A percentile compares a stretch with the other conserved stretches of the same genome.
These are phyloP conservation scores for Boletus eberwhitei DNA, from an alignment of 768 basidiomycete genomes.

Conservation along the genomic window DNA sequence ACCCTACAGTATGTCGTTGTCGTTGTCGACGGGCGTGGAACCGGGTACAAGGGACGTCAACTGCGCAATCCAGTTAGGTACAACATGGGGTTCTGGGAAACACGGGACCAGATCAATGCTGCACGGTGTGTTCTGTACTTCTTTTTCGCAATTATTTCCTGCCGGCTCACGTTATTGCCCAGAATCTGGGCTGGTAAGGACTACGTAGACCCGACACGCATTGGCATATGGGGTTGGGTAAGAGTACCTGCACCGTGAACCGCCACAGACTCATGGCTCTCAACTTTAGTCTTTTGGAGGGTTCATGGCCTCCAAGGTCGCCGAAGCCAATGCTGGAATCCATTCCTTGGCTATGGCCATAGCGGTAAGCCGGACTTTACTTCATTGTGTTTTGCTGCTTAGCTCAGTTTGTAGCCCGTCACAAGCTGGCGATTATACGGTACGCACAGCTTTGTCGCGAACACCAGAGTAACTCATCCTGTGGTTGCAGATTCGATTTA, in stretches of 20 bases:
- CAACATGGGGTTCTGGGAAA: conserved; percentile 87
- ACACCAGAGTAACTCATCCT: not conserved
- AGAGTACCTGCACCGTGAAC: conserved; percentile 27
- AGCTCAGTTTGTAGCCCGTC: conserved; percentile 56
- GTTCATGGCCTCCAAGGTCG: conserved; percentile 91
- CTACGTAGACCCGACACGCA: conserved; percentile 84
- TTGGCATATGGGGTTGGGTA: conserved; percentile 99
- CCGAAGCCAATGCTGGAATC: conserved; percentile 85
- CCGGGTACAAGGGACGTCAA: conserved; percentile 83
- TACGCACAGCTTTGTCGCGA: conserved; percentile 29
- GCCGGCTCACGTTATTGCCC: not conserved
- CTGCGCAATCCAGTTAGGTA: conserved; percentile 86
- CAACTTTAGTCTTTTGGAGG: conserved; percentile 82
- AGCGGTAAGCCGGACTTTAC: conserved; percentile 53
- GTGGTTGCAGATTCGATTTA: conserved; percentile 77
- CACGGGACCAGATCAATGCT: conserved; percentile 83
- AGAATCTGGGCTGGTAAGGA: conserved; percentile 82
- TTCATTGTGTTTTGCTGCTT: conserved; percentile 2
- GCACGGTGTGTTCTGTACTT: conserved; percentile 54
- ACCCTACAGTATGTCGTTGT: conserved; percentile 83
- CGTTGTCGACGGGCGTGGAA: conserved; percentile 89
- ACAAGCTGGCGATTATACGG: conserved; percentile 84
- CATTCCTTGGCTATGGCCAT: conserved; percentile 91
- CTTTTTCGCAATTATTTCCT: not conserved
- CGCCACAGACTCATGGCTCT: not conserved